phyloP scores from a whole-genome alignment of 371 early-diverging fungal genomes.

The Parasitella parasitica region DNA sequence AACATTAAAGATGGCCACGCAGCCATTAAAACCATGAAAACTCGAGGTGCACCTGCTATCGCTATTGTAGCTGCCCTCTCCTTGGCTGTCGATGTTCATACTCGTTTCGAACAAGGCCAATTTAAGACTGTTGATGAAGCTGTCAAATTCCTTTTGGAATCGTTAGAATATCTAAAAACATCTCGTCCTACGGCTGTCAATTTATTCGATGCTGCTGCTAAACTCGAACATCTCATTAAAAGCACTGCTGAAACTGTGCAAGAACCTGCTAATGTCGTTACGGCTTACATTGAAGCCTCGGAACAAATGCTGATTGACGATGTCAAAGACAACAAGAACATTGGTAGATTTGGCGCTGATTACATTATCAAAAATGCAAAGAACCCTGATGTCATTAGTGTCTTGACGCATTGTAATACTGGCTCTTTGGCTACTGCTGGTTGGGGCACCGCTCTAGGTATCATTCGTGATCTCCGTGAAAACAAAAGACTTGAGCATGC shows the following conservation, averaged over 20 bases:
- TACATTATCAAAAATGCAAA: slow-evolving; percentile 51
- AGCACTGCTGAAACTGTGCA: slow-evolving; percentile 13
- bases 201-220: slow-evolving; percentile 88
- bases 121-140: slow-evolving; percentile 49
- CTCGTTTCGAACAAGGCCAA: slow-evolving; percentile 28
- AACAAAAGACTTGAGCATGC: slow-evolving; percentile 68
- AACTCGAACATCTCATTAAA: slow-evolving; percentile 54
- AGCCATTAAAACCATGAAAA: slow-evolving; percentile 94
- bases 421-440: slow-evolving; percentile 88
- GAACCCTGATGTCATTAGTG: slow-evolving; percentile 50
- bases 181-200: slow-evolving; percentile 97
- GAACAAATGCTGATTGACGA: slow-evolving; percentile 88
- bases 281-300: slow-evolving; percentile 69
- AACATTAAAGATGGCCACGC: slow-evolving; percentile 77
- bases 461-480: slow-evolving; percentile 79
- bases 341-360: slow-evolving; percentile 83
- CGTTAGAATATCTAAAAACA: slow-evolving; percentile 81
- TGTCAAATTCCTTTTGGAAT: slow-evolving; percentile 53
- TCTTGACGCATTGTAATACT: slow-evolving; percentile 97
- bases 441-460: slow-evolving; percentile 87
- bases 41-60: slow-evolving; percentile 94
- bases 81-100: slow-evolving; percentile 80
- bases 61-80: slow-evolving; percentile 94
- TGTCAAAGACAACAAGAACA: slow-evolving; percentile 83
- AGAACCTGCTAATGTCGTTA: slow-evolving; percentile 42